These are phyloP conservation scores for Corynespora cassiicola DNA, from an alignment of 2,329 filamentous ascomycete species.

Conservation along the genomic window DNA sequence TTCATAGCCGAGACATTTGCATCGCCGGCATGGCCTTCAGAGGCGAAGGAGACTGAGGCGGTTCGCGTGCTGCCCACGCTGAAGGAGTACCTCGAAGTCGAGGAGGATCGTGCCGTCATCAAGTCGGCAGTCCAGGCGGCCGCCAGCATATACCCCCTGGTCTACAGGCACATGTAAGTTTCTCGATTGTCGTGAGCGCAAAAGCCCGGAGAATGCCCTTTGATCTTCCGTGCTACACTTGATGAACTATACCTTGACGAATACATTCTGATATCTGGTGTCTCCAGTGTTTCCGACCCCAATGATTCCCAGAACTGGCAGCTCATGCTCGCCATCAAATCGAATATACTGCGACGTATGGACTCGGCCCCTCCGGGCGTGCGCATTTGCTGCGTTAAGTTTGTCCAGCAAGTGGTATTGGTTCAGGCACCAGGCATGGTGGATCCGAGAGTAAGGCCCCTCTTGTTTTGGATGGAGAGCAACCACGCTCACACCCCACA, in stretches of 20 bases:
- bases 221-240: too few relatives aligned
- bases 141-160: constrained; percentile 90
- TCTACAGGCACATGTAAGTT: constrained; percentile 94
- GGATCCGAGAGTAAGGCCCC: constrained; percentile 87
- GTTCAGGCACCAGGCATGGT: constrained; percentile 87
- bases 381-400: constrained; percentile 95
- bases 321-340: constrained; percentile 86
- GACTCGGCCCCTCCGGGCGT: constrained; percentile 78
- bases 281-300: constrained; percentile 79
- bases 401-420: constrained; percentile 90
- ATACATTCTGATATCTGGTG: constrained; percentile 42
- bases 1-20: constrained; percentile 97
- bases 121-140: constrained; percentile 87
- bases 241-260: constrained; percentile 19
- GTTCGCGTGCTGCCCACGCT: constrained; percentile 80
- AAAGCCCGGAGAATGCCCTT: too few relatives aligned
- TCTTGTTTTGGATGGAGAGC: too few relatives aligned
- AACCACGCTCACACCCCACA: constrained; percentile 53
- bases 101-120: constrained; percentile 79
- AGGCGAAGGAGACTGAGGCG: constrained; percentile 81
- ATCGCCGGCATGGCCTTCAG: constrained; percentile 78
- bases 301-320: constrained; percentile 86
- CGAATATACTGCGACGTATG: constrained; percentile 87
- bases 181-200: too few relatives aligned
- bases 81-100: constrained; percentile 54